Evolutionary conservation across 176 grass and related monocot species (phyloP).

Genomic region (Aegilops speltoides): DNA sequence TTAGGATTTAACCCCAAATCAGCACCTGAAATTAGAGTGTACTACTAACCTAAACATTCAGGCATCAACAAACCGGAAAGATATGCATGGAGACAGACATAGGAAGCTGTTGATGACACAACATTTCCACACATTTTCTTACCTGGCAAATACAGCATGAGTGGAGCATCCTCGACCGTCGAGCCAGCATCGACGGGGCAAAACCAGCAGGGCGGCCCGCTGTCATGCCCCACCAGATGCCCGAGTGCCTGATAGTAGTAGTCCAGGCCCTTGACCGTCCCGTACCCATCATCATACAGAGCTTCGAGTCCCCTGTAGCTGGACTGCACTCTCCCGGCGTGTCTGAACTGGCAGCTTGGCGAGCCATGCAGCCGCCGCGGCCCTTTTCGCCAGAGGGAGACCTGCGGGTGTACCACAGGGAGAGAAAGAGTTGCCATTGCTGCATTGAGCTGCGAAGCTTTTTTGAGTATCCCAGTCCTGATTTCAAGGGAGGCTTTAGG

Average conservation of each 20-base stretch:
- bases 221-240: constrained; percentile 48
- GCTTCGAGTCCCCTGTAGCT: constrained; percentile 59
- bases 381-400: neutral
- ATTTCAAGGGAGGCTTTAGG: neutral
- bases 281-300: constrained; percentile 63
- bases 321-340: constrained; percentile 28
- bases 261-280: constrained; percentile 28
- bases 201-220: constrained; percentile 47
- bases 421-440: constrained; percentile 44
- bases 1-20: neutral
- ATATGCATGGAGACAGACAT: neutral
- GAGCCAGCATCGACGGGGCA: constrained; percentile 31
- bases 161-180: constrained; percentile 42
- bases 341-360: constrained; percentile 10
- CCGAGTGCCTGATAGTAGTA: constrained; percentile 43
- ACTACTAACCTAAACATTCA: neutral
- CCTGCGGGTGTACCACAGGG: neutral
- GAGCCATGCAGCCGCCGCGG: neutral
- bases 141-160: constrained; percentile 71
- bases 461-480: neutral
- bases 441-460: constrained; percentile 29
- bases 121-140: neutral
- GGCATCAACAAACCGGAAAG: neutral
- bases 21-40: neutral
- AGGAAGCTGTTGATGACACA: neutral